Evolutionary conservation across 257 asterid species (phyloP).

Genomic region (Penstemon eatonii): DNA sequence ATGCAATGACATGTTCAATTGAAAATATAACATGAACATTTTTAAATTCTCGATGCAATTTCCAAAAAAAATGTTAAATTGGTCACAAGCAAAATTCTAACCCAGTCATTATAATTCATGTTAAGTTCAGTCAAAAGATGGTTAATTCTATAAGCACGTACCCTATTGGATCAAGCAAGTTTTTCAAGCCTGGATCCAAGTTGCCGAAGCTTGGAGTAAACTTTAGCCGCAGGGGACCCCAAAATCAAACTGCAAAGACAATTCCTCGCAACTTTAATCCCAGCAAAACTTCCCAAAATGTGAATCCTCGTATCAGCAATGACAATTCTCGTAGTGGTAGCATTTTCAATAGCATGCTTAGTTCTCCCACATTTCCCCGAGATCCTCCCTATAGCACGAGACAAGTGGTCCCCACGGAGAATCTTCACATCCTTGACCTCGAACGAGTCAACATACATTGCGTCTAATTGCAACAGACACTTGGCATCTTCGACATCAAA

Average conservation of each 20-base stretch:
- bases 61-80: no score
- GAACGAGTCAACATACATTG: slow-evolving; percentile 51
- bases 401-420: slow-evolving; percentile 48
- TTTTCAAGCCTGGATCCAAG: not conserved
- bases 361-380: slow-evolving; percentile 57
- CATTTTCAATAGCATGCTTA: slow-evolving; percentile 45
- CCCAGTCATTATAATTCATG: no score
- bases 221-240: slow-evolving; percentile 38
- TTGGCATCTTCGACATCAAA: slow-evolving; percentile 44
- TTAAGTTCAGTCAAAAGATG: not conserved
- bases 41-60: no score
- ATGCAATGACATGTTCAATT: no score
- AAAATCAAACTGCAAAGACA: slow-evolving; percentile 30
- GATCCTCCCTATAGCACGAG: slow-evolving; percentile 55
- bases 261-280: slow-evolving; percentile 30
- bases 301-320: slow-evolving; percentile 33
- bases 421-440: slow-evolving; percentile 59
- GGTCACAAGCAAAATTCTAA: no score
- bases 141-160: not conserved
- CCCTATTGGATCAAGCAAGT: not conserved
- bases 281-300: slow-evolving; percentile 18
- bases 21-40: no score
- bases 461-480: slow-evolving; percentile 42
- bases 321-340: slow-evolving; percentile 25
- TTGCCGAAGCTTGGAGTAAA: slow-evolving; percentile 31